A percentile compares a stretch with the other conserved stretches of the same genome.
phyloP scores from a whole-genome alignment of 495 filamentous ascomycete genomes.

The Coniosporium apollinis region DNA sequence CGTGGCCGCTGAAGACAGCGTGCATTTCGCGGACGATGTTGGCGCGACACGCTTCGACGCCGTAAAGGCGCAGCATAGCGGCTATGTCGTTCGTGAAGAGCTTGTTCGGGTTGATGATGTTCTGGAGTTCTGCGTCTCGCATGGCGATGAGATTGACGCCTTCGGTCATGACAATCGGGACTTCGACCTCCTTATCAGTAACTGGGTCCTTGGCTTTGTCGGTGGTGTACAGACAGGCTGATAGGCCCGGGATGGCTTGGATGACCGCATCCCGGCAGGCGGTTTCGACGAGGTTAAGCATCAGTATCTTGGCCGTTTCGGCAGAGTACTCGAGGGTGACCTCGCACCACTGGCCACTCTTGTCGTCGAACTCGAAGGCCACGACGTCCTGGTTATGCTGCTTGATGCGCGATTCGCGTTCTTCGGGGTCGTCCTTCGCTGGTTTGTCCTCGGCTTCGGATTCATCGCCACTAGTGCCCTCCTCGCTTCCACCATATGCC shows the following conservation, averaged over 20 bases:
- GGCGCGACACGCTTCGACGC: constrained; percentile 78
- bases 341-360: constrained; percentile 53
- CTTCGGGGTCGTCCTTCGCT: constrained; percentile 22
- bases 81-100: constrained; percentile 87
- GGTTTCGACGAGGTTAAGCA: constrained; percentile 73
- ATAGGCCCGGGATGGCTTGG: constrained; percentile 65
- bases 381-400: constrained; percentile 43
- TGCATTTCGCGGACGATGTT: constrained; percentile 79
- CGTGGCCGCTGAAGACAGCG: constrained; percentile 76
- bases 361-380: constrained; percentile 65
- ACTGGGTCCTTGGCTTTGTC: constrained; percentile 38
- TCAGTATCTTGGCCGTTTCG: constrained; percentile 72
- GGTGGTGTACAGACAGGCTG: constrained; percentile 48
- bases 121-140: constrained; percentile 51
- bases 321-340: constrained; percentile 74
- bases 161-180: constrained; percentile 50
- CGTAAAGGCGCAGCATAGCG: constrained; percentile 68
- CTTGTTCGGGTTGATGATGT: constrained; percentile 71
- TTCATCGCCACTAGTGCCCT: background rate
- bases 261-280: constrained; percentile 62
- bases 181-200: constrained; percentile 29
- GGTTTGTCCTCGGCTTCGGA: constrained; percentile 12
- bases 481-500: background rate
- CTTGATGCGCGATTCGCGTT: constrained; percentile 51
- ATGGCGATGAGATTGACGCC: constrained; percentile 84